Evolutionary conservation across 495 filamentous ascomycete species (phyloP), one percentile per base, ranked within the genome.

Genomic region (Podospora didyma): DNA sequence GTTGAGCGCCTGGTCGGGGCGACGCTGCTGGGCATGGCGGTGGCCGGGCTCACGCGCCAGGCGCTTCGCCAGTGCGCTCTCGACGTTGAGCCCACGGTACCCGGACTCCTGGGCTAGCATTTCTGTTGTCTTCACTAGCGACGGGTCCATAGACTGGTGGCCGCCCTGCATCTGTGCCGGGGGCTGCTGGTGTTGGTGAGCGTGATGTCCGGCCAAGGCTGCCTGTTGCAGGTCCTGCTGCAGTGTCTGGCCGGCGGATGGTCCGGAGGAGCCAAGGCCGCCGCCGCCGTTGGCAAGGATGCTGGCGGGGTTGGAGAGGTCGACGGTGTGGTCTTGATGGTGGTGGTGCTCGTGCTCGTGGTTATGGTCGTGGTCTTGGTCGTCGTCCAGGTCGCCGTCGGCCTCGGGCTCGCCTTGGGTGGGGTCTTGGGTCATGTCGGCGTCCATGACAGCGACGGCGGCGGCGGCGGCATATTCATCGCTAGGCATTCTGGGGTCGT

Each of bases 21-120:
- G 71, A 11, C 76, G 73, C 60, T 77, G 76, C 24, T 69, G 62
- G 9, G 75, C 75, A 31, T 69, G 68, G 2, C 76, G 74, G 59
- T 73, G 66, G 48, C 73, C 76, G 0, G 73, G 69, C 49, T 77
- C 74, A 42, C 68, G 54, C 2, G 76, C 70, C 10, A 79, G 56
- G 12, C 75, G 64, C 66, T 78, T 77, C 6, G 73, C 75, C 1
- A 79, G 61, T 0, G 75, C 73, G 59, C 76, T 79, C 60, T 79
- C 75, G 22, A 78, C 62, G 16, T 68, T 66, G 7, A 79, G 63
- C n/a, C 66, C 57, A 9, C 34, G 23, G 46, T 78, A 76, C 14
- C 75, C 75, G 1, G 72, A 75, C 23, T 74, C 66, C 2, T 59
- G 63, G 12, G 76, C 75, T 11, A 76, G 46, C 7, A 69, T 69